Base-by-base conservation (phyloP, 257 asterid species). In the Primulina tabacum region DNA sequence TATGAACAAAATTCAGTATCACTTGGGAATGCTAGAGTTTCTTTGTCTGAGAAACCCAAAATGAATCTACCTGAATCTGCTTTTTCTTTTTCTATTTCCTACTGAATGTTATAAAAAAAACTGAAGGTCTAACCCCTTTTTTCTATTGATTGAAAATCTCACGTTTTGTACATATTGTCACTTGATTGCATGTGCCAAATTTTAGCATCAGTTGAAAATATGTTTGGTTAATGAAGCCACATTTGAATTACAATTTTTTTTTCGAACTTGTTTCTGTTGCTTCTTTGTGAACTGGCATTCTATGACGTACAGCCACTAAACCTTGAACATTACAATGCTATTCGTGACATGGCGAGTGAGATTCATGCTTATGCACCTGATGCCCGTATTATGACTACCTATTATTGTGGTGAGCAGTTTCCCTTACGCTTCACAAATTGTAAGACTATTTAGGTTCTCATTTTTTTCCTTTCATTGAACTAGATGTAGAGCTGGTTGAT, bases 291-390 rank as follows among this genome's bases (percentile, higher is more conserved):
- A 43, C 38, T 67, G 65, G 64, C 37, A 71, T 69, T 60, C 35
- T 61, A 70, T 33, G 60, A 68, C 26, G 69, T 60, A 74, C 96
- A 91, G 99, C 99, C 99, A 1, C 90, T 89, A 68, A 89, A 89
- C 77, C 81, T 84, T 66, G 92, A 89, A 69, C 99, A 94, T 62
- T 94, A 85, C 75, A 87, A 91, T 75, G 88, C 82, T 66, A 73
- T 94, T 62, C 95, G 97, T 75, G 74, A 59, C 75, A 86, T 91
- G 97, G 99, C 99, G 58, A 78, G 96, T 76, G 99, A 86, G 77
- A 86, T 94, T 82, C 99, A 91, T 79, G 95, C 96, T 55, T 94
- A 90, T 62, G 96, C 99, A 80, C 96, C 97, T 53, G 97, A 94
- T 88, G 96, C 99, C 77, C 97, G 99, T 43, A 71, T 93, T 73